phyloP scores from a whole-genome alignment of 1,284 basidiomycete species.

The Puccinia novopanici region DNA sequence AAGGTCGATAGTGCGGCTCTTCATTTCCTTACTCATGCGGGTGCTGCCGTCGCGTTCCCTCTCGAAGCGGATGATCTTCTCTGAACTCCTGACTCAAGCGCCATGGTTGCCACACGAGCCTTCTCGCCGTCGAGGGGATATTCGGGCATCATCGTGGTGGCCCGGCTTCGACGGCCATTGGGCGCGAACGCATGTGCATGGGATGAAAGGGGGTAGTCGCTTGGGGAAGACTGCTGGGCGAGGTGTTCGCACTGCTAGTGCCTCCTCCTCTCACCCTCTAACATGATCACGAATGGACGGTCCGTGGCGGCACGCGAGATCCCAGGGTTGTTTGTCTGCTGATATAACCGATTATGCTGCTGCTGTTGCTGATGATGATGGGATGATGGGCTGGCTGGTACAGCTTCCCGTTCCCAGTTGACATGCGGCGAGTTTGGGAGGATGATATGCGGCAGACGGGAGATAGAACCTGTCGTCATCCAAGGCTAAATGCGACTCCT shows the following conservation, averaged over 20 bases:
- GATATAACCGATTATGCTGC: no score
- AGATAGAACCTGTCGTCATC: not conserved
- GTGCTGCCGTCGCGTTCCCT: constrained; percentile 3
- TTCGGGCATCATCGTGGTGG: not conserved
- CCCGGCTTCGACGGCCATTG: not conserved
- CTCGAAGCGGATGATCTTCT: constrained; percentile 39
- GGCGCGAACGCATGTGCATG: not conserved
- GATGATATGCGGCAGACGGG: not conserved
- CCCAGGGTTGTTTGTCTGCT: no score
- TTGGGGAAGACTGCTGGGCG: not conserved
- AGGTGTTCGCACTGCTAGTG: not conserved
- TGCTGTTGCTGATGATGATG: not conserved
- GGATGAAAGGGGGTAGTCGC: not conserved
- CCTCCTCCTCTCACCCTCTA: not conserved
- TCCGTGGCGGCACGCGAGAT: no score
- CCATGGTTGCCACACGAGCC: not conserved
- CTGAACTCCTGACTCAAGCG: not conserved
- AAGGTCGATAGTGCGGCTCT: constrained; percentile 23
- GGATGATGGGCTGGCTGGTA: not conserved
- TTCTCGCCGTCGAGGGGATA: not conserved
- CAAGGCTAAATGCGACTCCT: not conserved
- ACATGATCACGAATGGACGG: no score
- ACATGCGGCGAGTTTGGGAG: constrained; percentile 12
- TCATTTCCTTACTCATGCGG: not conserved
- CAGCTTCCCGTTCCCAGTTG: not conserved